Evolutionary conservation across 2,329 filamentous ascomycete genomes (phyloP).

Genomic region (Ophiostoma ulmi): DNA sequence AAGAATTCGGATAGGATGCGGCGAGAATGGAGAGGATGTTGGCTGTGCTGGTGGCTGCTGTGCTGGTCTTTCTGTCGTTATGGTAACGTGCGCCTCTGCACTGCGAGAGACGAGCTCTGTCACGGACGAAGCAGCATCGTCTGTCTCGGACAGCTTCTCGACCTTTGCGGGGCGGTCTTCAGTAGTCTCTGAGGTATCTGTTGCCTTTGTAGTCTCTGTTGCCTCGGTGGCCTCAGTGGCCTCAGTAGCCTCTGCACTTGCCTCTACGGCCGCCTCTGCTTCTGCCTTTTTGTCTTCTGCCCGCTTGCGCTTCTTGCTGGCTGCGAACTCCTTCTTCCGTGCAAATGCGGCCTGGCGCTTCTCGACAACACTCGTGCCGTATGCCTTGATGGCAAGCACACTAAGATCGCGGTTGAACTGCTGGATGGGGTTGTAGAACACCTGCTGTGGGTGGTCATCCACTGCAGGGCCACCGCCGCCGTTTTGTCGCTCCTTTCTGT

Average conservation of each 20-base stretch:
- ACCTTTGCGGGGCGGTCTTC: constrained; percentile 18
- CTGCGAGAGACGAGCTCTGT: not conserved
- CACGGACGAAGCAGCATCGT: constrained; percentile 18
- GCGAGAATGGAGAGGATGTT: constrained; percentile 29
- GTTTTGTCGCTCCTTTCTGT: constrained; percentile 30
- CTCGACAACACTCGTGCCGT: constrained; percentile 59
- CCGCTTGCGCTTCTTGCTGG: constrained; percentile 39
- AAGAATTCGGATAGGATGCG: constrained; percentile 68
- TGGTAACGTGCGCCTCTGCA: constrained; percentile 13
- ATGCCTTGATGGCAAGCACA: constrained; percentile 84
- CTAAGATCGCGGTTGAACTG: constrained; percentile 97
- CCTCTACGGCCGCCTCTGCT: not conserved
- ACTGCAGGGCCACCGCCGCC: constrained; percentile 41
- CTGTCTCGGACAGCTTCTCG: constrained; percentile 13
- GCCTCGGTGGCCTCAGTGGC: not conserved
- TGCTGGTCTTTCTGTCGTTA: constrained; percentile 18
- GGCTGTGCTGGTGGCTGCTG: constrained; percentile 25
- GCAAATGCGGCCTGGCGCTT: constrained; percentile 52
- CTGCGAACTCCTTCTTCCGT: constrained; percentile 49
- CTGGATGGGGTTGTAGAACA: constrained; percentile 98
- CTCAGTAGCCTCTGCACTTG: not conserved
- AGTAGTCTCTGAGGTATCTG: constrained; percentile 9
- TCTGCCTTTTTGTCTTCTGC: constrained; percentile 31
- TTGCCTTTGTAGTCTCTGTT: not conserved
- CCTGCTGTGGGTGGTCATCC: constrained; percentile 63